Evolutionary conservation across 2,329 filamentous ascomycete genomes (phyloP).

Genomic region (Albophoma yamanashiensis): DNA sequence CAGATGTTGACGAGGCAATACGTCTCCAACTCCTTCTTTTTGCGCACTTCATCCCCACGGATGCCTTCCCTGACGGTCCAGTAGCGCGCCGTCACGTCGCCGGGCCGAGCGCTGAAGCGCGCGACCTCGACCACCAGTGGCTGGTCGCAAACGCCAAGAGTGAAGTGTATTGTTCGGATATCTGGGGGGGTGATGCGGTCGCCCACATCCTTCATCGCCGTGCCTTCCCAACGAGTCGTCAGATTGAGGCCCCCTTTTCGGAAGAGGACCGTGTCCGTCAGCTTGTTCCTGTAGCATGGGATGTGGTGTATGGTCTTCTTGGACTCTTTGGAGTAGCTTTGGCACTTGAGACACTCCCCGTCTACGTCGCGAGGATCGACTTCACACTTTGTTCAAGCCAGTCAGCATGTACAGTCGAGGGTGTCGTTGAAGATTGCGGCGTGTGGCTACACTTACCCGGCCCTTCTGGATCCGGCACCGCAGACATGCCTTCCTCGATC

Average conservation of each 20-base stretch:
- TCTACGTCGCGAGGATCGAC: conserved; percentile 18
- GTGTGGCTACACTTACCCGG: conserved; percentile 21
- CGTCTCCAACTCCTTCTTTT: conserved; percentile 20
- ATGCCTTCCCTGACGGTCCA: conserved; percentile 22
- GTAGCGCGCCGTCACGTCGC: conserved; percentile 26
- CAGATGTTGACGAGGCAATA: conserved; percentile 30
- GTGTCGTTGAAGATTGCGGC: not conserved
- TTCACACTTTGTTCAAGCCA: conserved; percentile 21
- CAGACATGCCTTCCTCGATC: conserved; percentile 28
- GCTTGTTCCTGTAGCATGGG: conserved; percentile 31
- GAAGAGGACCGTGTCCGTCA: conserved; percentile 28
- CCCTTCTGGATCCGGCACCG: conserved; percentile 33
- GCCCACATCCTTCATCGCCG: conserved; percentile 27
- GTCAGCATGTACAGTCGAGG: too few relatives aligned
- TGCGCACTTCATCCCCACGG: conserved; percentile 8
- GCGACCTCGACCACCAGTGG: conserved; percentile 29
- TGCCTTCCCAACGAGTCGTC: conserved; percentile 31
- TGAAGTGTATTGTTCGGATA: conserved; percentile 24
- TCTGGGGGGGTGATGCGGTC: conserved; percentile 17
- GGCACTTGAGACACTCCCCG: conserved; percentile 29
- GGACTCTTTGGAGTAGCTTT: conserved; percentile 23
- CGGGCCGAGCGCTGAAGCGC: conserved; percentile 23
- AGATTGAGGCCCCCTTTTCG: conserved; percentile 32
- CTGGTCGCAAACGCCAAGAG: conserved; percentile 22
- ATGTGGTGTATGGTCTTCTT: conserved; percentile 36